These are phyloP conservation scores for Lactuca saligna DNA, from an alignment of 129 eudicot species.

Conservation along the genomic window DNA sequence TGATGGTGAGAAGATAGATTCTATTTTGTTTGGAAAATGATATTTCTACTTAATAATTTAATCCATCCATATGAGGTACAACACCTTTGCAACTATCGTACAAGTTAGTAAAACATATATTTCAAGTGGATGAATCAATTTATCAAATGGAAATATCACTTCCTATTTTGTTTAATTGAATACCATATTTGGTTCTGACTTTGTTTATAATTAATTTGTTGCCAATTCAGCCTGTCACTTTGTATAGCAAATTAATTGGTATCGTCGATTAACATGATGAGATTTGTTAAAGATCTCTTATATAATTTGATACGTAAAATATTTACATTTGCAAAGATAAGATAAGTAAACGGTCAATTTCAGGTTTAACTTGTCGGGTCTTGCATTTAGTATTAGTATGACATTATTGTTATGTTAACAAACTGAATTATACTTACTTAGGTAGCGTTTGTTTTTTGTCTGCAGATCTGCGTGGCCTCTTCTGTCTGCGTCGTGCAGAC, in stretches of 20 bases:
- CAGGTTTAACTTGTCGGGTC: not conserved
- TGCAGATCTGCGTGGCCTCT: no score
- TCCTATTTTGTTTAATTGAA: constrained; percentile 4
- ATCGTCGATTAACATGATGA: not conserved
- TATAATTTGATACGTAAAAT: not conserved
- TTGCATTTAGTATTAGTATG: not conserved
- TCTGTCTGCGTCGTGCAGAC: no score
- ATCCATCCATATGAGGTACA: no score
- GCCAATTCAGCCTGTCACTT: not conserved
- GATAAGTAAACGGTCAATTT: not conserved
- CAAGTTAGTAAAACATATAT: no score
- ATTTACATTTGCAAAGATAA: not conserved
- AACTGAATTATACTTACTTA: not conserved
- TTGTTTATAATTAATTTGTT: not conserved
- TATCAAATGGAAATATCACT: no score
- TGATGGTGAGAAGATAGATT: constrained; percentile 4
- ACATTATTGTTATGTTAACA: not conserved
- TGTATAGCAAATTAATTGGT: not conserved
- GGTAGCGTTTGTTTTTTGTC: no score
- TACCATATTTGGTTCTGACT: constrained; percentile 5
- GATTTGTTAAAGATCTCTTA: not conserved
- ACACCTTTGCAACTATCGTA: no score
- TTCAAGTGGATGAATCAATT: no score
- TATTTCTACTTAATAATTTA: no score
- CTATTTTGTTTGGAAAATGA: constrained; percentile 8